Evolutionary conservation across 345 rosid genomes (phyloP).

Genomic region (Carallia pectinifolia): DNA sequence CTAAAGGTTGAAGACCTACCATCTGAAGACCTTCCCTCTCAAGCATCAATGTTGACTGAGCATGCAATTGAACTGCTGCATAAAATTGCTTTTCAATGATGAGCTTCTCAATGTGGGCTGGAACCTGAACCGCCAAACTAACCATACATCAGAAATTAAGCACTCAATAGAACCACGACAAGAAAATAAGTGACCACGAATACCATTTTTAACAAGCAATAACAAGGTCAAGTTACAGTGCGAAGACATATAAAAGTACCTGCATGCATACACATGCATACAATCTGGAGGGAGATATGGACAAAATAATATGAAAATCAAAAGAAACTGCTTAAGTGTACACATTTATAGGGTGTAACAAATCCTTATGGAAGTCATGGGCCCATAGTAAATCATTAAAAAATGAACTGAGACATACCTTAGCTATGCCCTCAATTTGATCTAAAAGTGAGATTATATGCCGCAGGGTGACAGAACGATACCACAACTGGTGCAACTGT

Average conservation of each 20-base stretch:
- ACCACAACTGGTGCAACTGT: slow-evolving; percentile 98
- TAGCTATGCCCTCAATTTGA: slow-evolving; percentile 96
- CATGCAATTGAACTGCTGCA: slow-evolving; percentile 85
- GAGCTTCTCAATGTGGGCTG: slow-evolving; percentile 85
- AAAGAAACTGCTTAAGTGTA: not conserved
- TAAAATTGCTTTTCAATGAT: slow-evolving; percentile 83
- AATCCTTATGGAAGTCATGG: not conserved
- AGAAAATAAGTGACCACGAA: not conserved
- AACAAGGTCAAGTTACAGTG: not conserved
- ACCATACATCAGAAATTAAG: not conserved
- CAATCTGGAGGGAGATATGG: too few species aligned
- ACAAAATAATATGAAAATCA: not conserved
- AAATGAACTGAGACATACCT: slow-evolving; percentile 53
- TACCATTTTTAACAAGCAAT: not conserved
- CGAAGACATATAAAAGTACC: too few species aligned
- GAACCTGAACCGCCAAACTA: slow-evolving; percentile 54
- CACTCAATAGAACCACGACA: slow-evolving; percentile 3
- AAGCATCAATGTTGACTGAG: slow-evolving; percentile 84
- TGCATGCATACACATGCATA: too few species aligned
- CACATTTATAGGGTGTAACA: not conserved
- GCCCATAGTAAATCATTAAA: not conserved
- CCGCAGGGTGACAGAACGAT: slow-evolving; percentile 95
- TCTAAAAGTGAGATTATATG: slow-evolving; percentile 91
- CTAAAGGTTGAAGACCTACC: slow-evolving; percentile 41
- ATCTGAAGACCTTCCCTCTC: slow-evolving; percentile 97